Evolutionary conservation across 2,329 filamentous ascomycete genomes (phyloP).

Genomic region (Aspergillus latus): DNA sequence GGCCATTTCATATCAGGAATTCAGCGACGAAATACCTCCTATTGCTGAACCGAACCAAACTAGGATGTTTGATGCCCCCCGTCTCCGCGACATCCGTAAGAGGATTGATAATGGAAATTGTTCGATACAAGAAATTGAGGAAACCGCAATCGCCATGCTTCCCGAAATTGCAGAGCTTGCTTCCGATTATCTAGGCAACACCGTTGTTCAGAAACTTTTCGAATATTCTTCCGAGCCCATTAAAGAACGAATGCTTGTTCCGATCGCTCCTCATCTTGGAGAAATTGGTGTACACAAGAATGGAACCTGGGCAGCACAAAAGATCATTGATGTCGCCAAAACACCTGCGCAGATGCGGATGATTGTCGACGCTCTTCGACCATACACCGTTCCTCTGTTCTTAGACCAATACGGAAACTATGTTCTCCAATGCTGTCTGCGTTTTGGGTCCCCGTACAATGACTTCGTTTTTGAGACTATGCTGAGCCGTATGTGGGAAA

Average conservation of each 20-base stretch:
- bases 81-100: slow-evolving; percentile 93
- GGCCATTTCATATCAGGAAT: slow-evolving; percentile 72
- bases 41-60: slow-evolving; percentile 85
- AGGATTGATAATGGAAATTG: slow-evolving; percentile 94
- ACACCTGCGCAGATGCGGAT: slow-evolving; percentile 76
- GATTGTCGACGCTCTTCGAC: slow-evolving; percentile 79
- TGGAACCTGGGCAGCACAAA: slow-evolving; percentile 97
- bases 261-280: slow-evolving; percentile 87
- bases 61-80: slow-evolving; percentile 87
- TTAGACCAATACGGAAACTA: slow-evolving; percentile 99
- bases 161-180: slow-evolving; percentile 93
- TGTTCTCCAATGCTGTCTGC: slow-evolving; percentile 91
- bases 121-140: slow-evolving; percentile 83
- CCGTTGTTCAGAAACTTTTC: slow-evolving; percentile 98
- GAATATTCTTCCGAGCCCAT: slow-evolving; percentile 90
- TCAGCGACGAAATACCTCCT: slow-evolving; percentile 80
- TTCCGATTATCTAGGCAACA: slow-evolving; percentile 96
- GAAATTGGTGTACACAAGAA: slow-evolving; percentile 99
- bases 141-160: slow-evolving; percentile 88
- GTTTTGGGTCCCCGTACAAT: slow-evolving; percentile 84
- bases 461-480: slow-evolving; percentile 98
- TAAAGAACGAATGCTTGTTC: slow-evolving; percentile 84
- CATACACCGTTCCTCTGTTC: slow-evolving; percentile 88
- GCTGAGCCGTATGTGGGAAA: slow-evolving; percentile 90
- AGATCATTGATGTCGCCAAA: slow-evolving; percentile 96